Percentiles rank a stretch among this genome's conserved stretches.
Conservation (phyloP, 129 eudicot genomes). For the Mikania micrantha region DNA sequence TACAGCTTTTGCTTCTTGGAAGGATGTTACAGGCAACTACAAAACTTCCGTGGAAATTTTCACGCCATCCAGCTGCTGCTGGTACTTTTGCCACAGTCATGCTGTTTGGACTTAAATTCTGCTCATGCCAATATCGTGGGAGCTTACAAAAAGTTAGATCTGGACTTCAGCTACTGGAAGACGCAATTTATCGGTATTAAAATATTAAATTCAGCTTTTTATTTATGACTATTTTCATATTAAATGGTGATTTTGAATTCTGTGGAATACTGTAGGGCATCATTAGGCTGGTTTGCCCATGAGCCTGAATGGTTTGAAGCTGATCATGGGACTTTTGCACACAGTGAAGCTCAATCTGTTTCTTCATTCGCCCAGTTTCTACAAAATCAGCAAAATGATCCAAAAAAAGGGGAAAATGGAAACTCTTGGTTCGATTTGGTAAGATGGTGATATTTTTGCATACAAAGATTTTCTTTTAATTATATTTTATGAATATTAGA, state of each 20-base stretch:
- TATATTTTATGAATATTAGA: no score
- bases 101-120: slow-evolving; percentile 90
- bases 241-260: background rate
- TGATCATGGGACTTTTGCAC: slow-evolving; percentile 63
- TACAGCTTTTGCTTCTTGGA: slow-evolving; percentile 86
- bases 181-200: slow-evolving; percentile 76
- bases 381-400: slow-evolving; percentile 62
- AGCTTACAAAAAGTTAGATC: slow-evolving; percentile 55
- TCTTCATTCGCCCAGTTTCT: slow-evolving; percentile 72
- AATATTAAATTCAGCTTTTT: slow-evolving; percentile 1
- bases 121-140: slow-evolving; percentile 80
- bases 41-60: slow-evolving; percentile 79
- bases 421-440: slow-evolving; percentile 50
- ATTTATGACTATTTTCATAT: background rate
- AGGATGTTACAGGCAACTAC: slow-evolving; percentile 92
- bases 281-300: slow-evolving; percentile 96
- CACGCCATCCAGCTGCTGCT: slow-evolving; percentile 90
- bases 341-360: slow-evolving; percentile 85
- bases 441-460: slow-evolving; percentile 15
- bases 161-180: slow-evolving; percentile 97
- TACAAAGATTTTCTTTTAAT: no score
- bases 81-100: slow-evolving; percentile 92
- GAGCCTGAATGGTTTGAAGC: slow-evolving; percentile 86
- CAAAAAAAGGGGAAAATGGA: slow-evolving; percentile 71
- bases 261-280: slow-evolving; percentile 45